Evolutionary conservation across 106 monocot genomes (phyloP).

Genomic region (Dactylorhiza incarnata): DNA sequence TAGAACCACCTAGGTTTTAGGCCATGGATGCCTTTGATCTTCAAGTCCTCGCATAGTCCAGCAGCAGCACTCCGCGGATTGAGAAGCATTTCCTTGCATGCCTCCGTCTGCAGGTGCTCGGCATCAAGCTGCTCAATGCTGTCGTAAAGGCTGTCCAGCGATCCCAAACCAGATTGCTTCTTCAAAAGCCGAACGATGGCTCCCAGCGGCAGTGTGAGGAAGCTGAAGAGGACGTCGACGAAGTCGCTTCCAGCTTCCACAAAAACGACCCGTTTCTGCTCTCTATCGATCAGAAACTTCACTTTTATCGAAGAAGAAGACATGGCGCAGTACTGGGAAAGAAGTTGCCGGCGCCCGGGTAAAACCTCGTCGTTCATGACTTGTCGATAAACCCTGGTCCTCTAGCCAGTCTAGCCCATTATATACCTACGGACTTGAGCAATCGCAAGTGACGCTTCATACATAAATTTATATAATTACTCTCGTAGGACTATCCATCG

Average conservation of each 20-base stretch:
- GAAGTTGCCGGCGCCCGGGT: background rate
- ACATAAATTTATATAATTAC: too few species aligned
- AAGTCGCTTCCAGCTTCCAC: slow-evolving; percentile 34
- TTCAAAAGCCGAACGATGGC: slow-evolving; percentile 24
- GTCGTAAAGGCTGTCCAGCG: slow-evolving; percentile 23
- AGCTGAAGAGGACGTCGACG: slow-evolving; percentile 46
- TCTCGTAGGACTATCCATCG: too few species aligned
- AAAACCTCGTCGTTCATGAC: too few species aligned
- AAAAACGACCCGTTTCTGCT: slow-evolving; percentile 28
- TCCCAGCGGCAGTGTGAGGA: slow-evolving; percentile 47
- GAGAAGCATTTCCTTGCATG: slow-evolving; percentile 38
- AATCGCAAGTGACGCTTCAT: too few species aligned
- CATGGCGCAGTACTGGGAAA: background rate
- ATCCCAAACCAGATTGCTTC: slow-evolving; percentile 10
- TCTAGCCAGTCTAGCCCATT: too few species aligned
- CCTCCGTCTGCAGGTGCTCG: slow-evolving; percentile 11
- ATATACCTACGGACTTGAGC: too few species aligned
- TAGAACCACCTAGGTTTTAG: slow-evolving; percentile 4
- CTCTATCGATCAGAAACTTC: slow-evolving; percentile 29
- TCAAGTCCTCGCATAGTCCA: slow-evolving; percentile 9
- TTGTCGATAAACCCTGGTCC: too few species aligned
- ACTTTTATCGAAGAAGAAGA: slow-evolving; percentile 5
- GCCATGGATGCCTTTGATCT: slow-evolving; percentile 7
- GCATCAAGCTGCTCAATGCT: slow-evolving; percentile 29
- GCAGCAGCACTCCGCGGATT: slow-evolving; percentile 10